Percentiles rank a stretch among this genome's conserved stretches.
These are phyloP conservation scores for Neoarthrinium moseri DNA, from an alignment of 2,329 filamentous ascomycete genomes.

Conservation along the genomic window DNA sequence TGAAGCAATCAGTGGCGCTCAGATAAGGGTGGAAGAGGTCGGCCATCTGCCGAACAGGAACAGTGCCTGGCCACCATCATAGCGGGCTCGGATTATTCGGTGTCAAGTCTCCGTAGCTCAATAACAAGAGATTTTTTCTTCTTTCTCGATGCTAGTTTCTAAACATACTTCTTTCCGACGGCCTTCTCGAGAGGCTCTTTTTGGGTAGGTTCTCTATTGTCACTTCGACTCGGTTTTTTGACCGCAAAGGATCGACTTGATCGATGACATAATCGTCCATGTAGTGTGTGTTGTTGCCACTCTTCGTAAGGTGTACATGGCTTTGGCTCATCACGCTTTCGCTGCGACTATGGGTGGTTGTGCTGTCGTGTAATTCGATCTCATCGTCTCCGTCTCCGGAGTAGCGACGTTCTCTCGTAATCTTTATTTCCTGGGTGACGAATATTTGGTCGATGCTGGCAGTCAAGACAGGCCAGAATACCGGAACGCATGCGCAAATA, in stretches of 20 bases:
- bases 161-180: conserved; percentile 2
- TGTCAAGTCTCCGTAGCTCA: too few relatives aligned
- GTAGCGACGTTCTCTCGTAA: conserved; percentile 14
- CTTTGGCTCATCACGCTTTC: conserved; percentile 7
- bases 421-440: conserved; percentile 31
- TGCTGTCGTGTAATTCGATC: conserved; percentile 8
- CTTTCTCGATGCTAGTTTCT: too few relatives aligned
- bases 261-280: conserved; percentile 10
- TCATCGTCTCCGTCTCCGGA: conserved; percentile 11
- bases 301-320: background rate
- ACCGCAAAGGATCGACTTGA: conserved; percentile 11
- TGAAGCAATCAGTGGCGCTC: too few relatives aligned
- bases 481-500: conserved; percentile 28
- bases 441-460: conserved; percentile 29
- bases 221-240: conserved; percentile 1
- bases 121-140: too few relatives aligned
- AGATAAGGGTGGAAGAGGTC: too few relatives aligned
- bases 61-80: too few relatives aligned
- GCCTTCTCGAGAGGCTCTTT: background rate
- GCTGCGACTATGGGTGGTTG: conserved; percentile 3
- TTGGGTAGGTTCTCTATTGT: background rate
- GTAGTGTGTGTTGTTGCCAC: conserved; percentile 5
- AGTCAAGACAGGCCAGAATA: conserved; percentile 30
- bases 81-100: too few relatives aligned
- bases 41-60: too few relatives aligned